A percentile compares a stretch with the other conserved stretches of the same genome.
phyloP scores from a whole-genome alignment of 768 basidiomycete genomes.

The Lentinula sp. region DNA sequence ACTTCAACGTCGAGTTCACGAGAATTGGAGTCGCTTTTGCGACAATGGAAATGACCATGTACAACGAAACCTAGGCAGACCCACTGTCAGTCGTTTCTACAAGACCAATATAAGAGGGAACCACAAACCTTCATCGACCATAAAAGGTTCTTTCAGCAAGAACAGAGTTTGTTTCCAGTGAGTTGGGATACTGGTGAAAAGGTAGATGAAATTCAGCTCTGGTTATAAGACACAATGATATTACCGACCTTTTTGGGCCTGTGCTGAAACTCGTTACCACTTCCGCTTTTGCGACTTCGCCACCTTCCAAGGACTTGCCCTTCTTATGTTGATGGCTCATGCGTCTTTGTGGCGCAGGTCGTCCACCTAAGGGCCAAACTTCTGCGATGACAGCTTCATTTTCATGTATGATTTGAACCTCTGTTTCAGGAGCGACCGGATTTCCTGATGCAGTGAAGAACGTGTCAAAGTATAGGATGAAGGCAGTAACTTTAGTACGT shows the following conservation, averaged over 20 bases:
- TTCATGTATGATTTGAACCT: constrained; percentile 52
- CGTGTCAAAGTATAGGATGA: constrained; percentile 92
- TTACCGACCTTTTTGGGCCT: constrained; percentile 52
- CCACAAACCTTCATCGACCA: constrained; percentile 63
- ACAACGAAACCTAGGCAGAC: constrained; percentile 57
- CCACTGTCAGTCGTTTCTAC: neutral
- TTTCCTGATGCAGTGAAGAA: constrained; percentile 70
- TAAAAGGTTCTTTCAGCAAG: constrained; percentile 72
- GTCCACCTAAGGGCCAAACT: constrained; percentile 74
- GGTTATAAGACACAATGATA: neutral
- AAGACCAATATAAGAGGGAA: neutral
- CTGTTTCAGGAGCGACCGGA: constrained; percentile 42
- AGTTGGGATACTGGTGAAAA: constrained; percentile 54
- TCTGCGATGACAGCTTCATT: constrained; percentile 65
- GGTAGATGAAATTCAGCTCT: neutral
- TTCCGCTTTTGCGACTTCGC: constrained; percentile 12
- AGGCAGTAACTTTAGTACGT: constrained; percentile 63
- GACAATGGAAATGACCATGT: constrained; percentile 74
- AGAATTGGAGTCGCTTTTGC: constrained; percentile 74
- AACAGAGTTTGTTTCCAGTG: constrained; percentile 98
- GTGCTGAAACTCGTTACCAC: constrained; percentile 78
- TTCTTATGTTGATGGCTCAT: constrained; percentile 32
- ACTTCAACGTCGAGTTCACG: constrained; percentile 91
- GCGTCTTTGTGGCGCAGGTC: constrained; percentile 51
- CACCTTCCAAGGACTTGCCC: constrained; percentile 6